Evolutionary conservation across 2,329 filamentous ascomycete species (phyloP).

Genomic region (Alternaria angustiovoidea): DNA sequence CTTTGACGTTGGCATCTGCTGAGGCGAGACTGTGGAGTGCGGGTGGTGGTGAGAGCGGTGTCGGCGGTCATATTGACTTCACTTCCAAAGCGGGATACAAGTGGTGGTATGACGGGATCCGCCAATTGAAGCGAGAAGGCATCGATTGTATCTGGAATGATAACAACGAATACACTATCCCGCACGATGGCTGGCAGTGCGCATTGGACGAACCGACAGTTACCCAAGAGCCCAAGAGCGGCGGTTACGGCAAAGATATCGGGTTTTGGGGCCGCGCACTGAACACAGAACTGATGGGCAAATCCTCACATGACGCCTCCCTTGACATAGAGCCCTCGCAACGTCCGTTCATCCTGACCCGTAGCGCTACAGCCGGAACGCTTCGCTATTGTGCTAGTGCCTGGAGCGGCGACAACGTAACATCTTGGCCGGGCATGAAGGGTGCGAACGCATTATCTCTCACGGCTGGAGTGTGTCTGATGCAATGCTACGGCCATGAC

Average conservation of each 20-base stretch:
- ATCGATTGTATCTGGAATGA: constrained; percentile 83
- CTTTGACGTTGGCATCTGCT: constrained; percentile 55
- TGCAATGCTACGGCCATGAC: constrained; percentile 76
- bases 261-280: constrained; percentile 75
- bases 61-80: constrained; percentile 77
- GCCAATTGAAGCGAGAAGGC: constrained; percentile 67
- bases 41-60: constrained; percentile 73
- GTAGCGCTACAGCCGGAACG: constrained; percentile 73
- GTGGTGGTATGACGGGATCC: constrained; percentile 73
- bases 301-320: constrained; percentile 73
- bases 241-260: constrained; percentile 57
- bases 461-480: constrained; percentile 71
- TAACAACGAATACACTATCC: constrained; percentile 77
- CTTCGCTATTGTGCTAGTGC: constrained; percentile 75
- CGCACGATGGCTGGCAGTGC: constrained; percentile 71
- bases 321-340: constrained; percentile 65
- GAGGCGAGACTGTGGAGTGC: constrained; percentile 75
- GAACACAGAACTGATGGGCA: constrained; percentile 75
- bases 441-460: constrained; percentile 74
- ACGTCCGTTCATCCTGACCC: constrained; percentile 73
- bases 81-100: constrained; percentile 71
- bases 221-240: constrained; percentile 39
- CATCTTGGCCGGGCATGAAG: constrained; percentile 76
- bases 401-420: constrained; percentile 79
- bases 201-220: constrained; percentile 59